phyloP scores from a whole-genome alignment of 805 yeast species.

The Zygoascus flipseniorum region DNA sequence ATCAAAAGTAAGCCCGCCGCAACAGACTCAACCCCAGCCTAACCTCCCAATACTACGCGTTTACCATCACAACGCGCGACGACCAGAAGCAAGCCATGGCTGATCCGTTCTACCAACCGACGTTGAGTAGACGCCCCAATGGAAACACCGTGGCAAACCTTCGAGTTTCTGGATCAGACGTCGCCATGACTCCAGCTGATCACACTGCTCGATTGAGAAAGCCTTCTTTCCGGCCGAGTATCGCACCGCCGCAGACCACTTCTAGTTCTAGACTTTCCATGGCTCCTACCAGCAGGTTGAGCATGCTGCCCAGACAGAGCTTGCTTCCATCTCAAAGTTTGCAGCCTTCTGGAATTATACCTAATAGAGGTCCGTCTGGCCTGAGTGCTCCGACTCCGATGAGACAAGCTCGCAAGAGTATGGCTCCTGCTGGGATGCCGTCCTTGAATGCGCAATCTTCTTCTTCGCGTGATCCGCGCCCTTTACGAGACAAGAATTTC shows the following conservation, averaged over 20 bases:
- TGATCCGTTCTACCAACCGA: neutral
- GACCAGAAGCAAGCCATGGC: neutral
- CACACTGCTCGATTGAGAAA: conserved; percentile 9
- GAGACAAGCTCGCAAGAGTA: conserved; percentile 2
- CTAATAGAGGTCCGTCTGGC: neutral
- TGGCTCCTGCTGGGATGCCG: neutral
- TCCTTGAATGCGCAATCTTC: conserved; percentile 5
- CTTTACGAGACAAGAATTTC: conserved; percentile 62
- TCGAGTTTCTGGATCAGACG: neutral
- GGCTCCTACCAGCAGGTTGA: neutral
- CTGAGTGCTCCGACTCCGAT: conserved; percentile 1
- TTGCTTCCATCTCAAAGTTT: neutral
- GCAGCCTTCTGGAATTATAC: neutral
- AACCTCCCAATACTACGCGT: no score
- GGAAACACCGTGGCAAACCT: neutral
- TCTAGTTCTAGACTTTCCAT: neutral
- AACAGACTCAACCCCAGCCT: no score
- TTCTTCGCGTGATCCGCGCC: conserved; percentile 56
- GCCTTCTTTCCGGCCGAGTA: conserved; percentile 11
- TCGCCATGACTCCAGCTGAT: neutral
- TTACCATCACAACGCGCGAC: neutral
- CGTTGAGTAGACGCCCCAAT: neutral
- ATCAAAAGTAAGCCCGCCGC: no score
- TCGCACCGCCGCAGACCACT: neutral
- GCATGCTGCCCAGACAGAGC: neutral